Evolutionary conservation across 1,284 basidiomycete species (phyloP), one percentile per base, ranked within the genome.

Genomic region (Coniferiporia sulphurascens): DNA sequence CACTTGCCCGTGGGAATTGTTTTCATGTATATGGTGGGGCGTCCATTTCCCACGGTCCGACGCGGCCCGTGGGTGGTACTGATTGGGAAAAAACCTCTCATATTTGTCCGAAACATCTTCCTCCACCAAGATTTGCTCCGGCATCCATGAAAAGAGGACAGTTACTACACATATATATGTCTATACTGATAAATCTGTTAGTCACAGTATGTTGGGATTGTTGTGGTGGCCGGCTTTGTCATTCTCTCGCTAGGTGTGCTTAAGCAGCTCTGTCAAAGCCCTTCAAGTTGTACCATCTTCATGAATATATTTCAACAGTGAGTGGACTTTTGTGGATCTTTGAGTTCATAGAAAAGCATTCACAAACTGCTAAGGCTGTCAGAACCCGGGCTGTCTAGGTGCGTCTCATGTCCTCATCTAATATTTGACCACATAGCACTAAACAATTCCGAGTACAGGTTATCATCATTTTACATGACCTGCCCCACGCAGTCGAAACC

Each of bases 321-420:
- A 95, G 91, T 71, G 95, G 94, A 8, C 77, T 98, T 53, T 76
- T 98, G 60, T 95, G 94, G 81, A 77, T 97, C 32, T 95, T 95
- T 2, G 95, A 98, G 72, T 74, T 97, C 51, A 96, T 97, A 64
- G 95, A 98, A 71, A 95, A 98, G 71, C 88, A 96, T 72, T 87
- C 93, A 12, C 82, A 83, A 48, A 68, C 80, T 55, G 90, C 95
- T 7, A 96, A 96, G 73, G 66, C 74, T 1, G 70, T 93, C 19
- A 95, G 95, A 1, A 86, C 91, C 71, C 78, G 90, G 62, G 82
- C 85, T 13, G 91, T 92, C 66, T 95, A 94, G 73, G 95, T 95
- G 70, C 67, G 91, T 81, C 27, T 52, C 48, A 36, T 12, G 55
- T 35, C 51, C 27, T n/a, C n/a, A 5, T 27, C 27, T 5, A 57